Evolutionary conservation across 768 basidiomycete species (phyloP).

Genomic region (Lactarius sp.): DNA sequence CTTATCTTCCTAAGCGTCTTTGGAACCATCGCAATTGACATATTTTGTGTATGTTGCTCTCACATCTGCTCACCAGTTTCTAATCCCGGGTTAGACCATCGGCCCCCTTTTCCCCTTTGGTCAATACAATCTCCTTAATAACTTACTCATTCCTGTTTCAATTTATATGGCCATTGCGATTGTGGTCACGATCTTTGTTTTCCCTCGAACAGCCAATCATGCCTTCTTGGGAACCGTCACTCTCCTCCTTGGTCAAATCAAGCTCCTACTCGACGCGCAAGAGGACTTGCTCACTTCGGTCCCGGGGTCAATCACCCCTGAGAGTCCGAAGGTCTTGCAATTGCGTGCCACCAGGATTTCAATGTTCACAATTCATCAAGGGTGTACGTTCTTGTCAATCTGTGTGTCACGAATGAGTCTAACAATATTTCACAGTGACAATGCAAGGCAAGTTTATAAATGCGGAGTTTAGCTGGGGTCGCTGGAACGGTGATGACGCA

Average conservation of each 20-base stretch:
- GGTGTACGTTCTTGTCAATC: conserved; percentile 27
- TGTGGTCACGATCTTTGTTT: conserved; percentile 43
- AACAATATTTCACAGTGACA: conserved; percentile 26
- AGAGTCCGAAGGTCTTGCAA: conserved; percentile 26
- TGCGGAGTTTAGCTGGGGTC: conserved; percentile 42
- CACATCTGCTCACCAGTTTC: neutral
- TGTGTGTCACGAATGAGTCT: neutral
- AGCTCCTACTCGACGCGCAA: conserved; percentile 33
- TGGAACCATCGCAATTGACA: conserved; percentile 44
- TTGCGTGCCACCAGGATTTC: conserved; percentile 26
- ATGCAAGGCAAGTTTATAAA: conserved; percentile 36
- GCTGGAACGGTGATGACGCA: conserved; percentile 44
- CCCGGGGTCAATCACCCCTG: conserved; percentile 27
- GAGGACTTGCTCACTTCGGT: conserved; percentile 30
- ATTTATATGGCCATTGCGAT: conserved; percentile 47
- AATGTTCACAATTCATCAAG: conserved; percentile 30
- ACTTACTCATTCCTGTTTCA: conserved; percentile 41
- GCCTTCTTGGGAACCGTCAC: conserved; percentile 33
- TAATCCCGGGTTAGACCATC: conserved; percentile 32
- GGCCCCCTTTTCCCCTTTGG: conserved; percentile 47
- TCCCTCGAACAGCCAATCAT: conserved; percentile 50
- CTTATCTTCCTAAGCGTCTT: conserved; percentile 43
- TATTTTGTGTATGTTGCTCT: conserved; percentile 36
- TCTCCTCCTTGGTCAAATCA: conserved; percentile 31
- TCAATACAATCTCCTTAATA: conserved; percentile 41